A percentile compares a stretch with the other conserved stretches of the same genome.
Conservation (phyloP, 2,329 filamentous ascomycete species). For the Dactylonectria macrodidyma region DNA sequence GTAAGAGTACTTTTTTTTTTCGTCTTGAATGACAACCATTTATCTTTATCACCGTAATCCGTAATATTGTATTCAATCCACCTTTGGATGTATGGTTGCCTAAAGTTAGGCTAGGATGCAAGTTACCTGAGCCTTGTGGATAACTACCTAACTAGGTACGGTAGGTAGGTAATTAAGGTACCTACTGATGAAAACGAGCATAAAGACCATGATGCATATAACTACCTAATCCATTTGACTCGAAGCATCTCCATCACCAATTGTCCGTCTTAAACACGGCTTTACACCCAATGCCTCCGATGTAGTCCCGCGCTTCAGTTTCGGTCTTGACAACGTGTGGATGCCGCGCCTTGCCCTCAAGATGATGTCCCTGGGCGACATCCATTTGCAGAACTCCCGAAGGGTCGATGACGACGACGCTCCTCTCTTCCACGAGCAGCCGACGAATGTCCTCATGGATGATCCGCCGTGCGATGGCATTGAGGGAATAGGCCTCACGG, state of each 20-base stretch:
- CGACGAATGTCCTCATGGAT: constrained; percentile 49
- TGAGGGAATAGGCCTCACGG: constrained; percentile 52
- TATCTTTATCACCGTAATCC: too few relatives aligned
- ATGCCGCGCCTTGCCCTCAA: constrained; percentile 26
- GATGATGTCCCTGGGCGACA: not conserved
- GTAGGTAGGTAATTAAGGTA: not conserved
- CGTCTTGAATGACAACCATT: too few relatives aligned
- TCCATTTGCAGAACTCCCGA: constrained; percentile 43
- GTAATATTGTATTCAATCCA: too few relatives aligned
- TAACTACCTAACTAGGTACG: too few relatives aligned
- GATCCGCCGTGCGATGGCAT: constrained; percentile 47
- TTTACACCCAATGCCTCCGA: constrained; percentile 50
- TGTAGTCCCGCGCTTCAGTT: constrained; percentile 46
- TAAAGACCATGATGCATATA: not conserved
- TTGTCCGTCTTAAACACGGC: constrained; percentile 44
- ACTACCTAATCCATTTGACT: not conserved
- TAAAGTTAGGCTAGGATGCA: too few relatives aligned
- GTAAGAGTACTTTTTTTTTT: too few relatives aligned
- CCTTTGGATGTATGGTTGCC: too few relatives aligned
- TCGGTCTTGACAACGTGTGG: constrained; percentile 43
- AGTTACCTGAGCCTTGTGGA: too few relatives aligned
- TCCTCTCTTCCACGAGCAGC: constrained; percentile 43
- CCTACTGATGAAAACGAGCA: not conserved
- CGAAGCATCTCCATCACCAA: constrained; percentile 29
- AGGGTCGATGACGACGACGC: constrained; percentile 52